Evolutionary conservation across 1,284 basidiomycete genomes (phyloP), one percentile per base, ranked within the genome.

Genomic region (Papiliotrema nemorosa): DNA sequence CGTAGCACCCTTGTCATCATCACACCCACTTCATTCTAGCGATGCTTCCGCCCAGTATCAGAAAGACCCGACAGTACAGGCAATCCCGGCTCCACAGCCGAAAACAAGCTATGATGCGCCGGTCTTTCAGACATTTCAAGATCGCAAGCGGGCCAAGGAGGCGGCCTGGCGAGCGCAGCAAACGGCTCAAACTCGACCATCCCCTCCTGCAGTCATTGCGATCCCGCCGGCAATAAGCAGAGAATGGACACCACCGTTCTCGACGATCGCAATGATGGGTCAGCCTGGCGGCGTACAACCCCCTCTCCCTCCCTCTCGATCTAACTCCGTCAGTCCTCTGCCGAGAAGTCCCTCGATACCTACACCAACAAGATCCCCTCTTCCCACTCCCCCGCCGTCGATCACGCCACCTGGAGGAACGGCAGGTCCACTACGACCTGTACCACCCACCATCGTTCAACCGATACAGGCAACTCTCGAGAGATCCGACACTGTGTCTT

Each of bases 91-190:
- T 2, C 67, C 69, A 1, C 49, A 53, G 18, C 60, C 53, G 3
- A 67, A 61, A 47, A 58, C 54, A 6, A 58, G 55, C 1, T 73
- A 73, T 50, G 66, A 60, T 12, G 51, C 69, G 3, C 73, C 73
- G 1, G 62, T 67, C 10, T 70, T 75, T 48, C 63, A 65, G 52
- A 73, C 73, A 2, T 75, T 73, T 46, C 69, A 71, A 52, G 69
- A 72, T 21, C 58, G 70, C 22, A 67, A 64, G 52, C 52, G 65
- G 26, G 70, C 66, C 27, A 69, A 67, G 36, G 69, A 73, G 39
- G 38, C 54, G 29, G 63, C 62, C 2, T 29, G 65, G 25, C 40
- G n/a, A n/a, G n/a, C n/a, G n/a, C n/a, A n/a, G n/a, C n/a, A n/a
- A n/a, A n/a, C n/a, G n/a, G n/a, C n/a, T n/a, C n/a, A n/a, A n/a